Base-by-base conservation (phyloP, 2,329 filamentous ascomycete species). In the Hypocreales sp. region DNA sequence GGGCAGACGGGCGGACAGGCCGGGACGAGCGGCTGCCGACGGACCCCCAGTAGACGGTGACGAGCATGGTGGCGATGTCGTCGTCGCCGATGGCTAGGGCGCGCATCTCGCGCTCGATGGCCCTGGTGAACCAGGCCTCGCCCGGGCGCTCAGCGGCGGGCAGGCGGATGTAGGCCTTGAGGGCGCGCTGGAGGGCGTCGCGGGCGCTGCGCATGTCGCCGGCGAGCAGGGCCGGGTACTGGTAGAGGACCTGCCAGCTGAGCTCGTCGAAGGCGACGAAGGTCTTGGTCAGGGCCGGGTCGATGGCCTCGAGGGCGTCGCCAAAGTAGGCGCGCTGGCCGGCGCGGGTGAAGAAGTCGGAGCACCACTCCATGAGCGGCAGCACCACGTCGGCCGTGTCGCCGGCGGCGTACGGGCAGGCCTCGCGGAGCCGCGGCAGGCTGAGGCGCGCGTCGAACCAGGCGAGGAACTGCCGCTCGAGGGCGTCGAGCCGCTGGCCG, bases 161-260 rank as follows among this genome's bases (percentile, higher is more conserved):
- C 7, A 21, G 5, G 5, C n/a, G 10, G 4, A 23, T 13, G 21
- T 23, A 23, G 6, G 13, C 6, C 7, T 8, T 4, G n/a, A 23
- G 11, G 8, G 11, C 21, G 7, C 13, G 11, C 7, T 13, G 10
- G 10, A 24, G 21, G 11, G 20, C 22, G 19, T 31, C 28, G 1
- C 38, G 31, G 3, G 37, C 21, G 0, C 7, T 14, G 2, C 21
- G 29, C 42, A 45, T 44, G 7, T 42, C 34, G 3, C 22, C 3
- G 13, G 27, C 30, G 8, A 47, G 29, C 12, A 41, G 33, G 11
- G 13, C 20, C 0, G 42, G 43, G 21, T 42, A 46, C 21, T 42
- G 40, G 25, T 45, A 47, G 5, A 47, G 31, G 24, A 43, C 31
- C 34, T 47, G 29, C 38, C 39, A 47, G 26, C 31, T 35, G 2